phyloP scores from a whole-genome alignment of 1,284 basidiomycete species.

The Leucoagaricus sp. region DNA sequence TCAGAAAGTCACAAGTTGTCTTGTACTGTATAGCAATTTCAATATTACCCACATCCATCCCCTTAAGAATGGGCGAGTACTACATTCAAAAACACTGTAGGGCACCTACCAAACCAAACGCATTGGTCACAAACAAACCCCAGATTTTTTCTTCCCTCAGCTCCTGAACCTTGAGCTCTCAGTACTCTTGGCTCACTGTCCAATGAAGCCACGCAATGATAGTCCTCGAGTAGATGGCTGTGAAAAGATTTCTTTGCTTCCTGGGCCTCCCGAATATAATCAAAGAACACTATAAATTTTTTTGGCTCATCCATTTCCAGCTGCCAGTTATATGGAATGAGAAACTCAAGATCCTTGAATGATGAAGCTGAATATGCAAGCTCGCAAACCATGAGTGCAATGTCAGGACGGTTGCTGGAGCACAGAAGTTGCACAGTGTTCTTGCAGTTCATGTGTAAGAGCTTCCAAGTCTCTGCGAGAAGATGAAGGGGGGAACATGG shows the following conservation, averaged over 20 bases:
- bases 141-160: constrained; percentile 3
- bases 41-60: not conserved
- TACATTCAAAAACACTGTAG: not conserved
- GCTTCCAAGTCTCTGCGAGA: not conserved
- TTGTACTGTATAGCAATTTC: not conserved
- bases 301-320: constrained; percentile 10
- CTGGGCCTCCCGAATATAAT: constrained; percentile 20
- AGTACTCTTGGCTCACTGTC: constrained; percentile 17
- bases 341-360: constrained; percentile 33
- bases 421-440: not conserved
- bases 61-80: not conserved
- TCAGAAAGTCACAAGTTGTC: not conserved
- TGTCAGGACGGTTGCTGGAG: not conserved
- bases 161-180: constrained; percentile 19
- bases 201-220: constrained; percentile 28
- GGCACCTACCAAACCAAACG: not conserved
- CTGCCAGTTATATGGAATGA: constrained; percentile 24
- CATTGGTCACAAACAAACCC: not conserved
- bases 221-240: constrained; percentile 20
- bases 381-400: not conserved
- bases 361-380: constrained; percentile 24
- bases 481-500: not conserved
- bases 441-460: not conserved
- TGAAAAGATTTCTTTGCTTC: constrained; percentile 21
- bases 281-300: constrained; percentile 33